Evolutionary conservation across 208 protist species (phyloP), one percentile per base, ranked within the genome.

Genomic region (Trypanosoma platydactyli): DNA sequence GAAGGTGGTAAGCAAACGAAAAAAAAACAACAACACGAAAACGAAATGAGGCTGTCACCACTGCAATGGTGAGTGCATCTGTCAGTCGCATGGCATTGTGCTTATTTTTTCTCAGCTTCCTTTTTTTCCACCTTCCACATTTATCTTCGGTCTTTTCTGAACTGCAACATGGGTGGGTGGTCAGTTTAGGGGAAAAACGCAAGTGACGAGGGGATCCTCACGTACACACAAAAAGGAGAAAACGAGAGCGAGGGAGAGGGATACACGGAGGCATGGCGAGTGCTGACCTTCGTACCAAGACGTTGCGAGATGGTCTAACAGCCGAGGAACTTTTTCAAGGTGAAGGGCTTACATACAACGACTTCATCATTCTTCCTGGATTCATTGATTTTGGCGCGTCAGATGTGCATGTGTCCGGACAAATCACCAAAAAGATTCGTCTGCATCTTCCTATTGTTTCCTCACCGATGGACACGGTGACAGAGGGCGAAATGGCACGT

Each of bases 401-500:
- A 5, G 90, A 98, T 27, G 96, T 98, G 59, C 76, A 78, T 60
- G 74, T 94, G 24, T 80, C 81, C 1, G 91, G 86, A 15, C 77
- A 90, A 57, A 86, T 96, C 57, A 95, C 90, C 9, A 88, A 88
- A 71, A 95, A 95, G 63, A 95, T 98, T 51, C 81, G 71, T n/a
- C 84, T 98, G 18, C 89, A 97, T 66, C 58, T 94, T 13, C 97
- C 97, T 20, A 65, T 98, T 33, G 94, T 97, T 16, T 90, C 80
- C 0, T 98, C 95, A 7, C 94, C 95, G 63, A 99, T 99, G 97
- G 97, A 99, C 73, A 99, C 97, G 12, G 91, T 99, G 55, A 98
- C 95, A 38, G 95, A 97, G 74, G 85, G 84, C 48, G 76, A 86
- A 16, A 98, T 97, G 91, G 89, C 87, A 11, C 89, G 90, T 70